Conservation (phyloP, 1,284 basidiomycete genomes). For the Vanrija humicola region DNA sequence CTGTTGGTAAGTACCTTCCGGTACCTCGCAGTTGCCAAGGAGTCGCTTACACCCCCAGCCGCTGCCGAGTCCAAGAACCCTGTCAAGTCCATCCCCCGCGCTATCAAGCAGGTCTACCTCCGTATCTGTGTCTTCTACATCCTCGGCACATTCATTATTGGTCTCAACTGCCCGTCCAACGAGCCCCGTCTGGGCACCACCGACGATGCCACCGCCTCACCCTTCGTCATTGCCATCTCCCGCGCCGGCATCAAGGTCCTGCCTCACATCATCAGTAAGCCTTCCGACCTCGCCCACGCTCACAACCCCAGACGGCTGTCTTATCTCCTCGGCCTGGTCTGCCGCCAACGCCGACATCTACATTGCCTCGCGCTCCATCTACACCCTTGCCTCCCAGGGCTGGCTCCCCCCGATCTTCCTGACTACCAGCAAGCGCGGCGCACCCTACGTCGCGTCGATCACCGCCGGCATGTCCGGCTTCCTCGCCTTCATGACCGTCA, state of each 20-base stretch:
- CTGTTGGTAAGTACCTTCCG: constrained; percentile 48
- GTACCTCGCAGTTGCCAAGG: too few species aligned
- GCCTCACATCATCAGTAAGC: constrained; percentile 65
- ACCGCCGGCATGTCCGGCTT: constrained; percentile 62
- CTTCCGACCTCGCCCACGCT: constrained; percentile 48
- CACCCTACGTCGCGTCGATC: constrained; percentile 66
- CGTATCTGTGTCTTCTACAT: constrained; percentile 70
- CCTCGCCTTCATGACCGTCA: constrained; percentile 67
- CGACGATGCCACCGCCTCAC: constrained; percentile 63
- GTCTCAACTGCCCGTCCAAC: constrained; percentile 68
- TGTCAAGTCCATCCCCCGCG: constrained; percentile 69
- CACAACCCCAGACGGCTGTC: constrained; percentile 54
- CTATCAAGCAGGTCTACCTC: constrained; percentile 68
- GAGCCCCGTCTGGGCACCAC: constrained; percentile 58
- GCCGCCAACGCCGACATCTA: constrained; percentile 57
- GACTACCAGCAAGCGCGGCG: constrained; percentile 61
- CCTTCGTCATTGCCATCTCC: constrained; percentile 68
- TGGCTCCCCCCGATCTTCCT: constrained; percentile 57
- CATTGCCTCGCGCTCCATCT: constrained; percentile 55
- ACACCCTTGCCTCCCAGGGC: constrained; percentile 52
- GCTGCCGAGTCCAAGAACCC: constrained; percentile 56
- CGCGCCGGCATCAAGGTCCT: constrained; percentile 68
- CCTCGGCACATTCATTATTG: constrained; percentile 58
- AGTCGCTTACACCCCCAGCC: constrained; percentile 9
- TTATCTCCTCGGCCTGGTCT: constrained; percentile 54